Base-by-base conservation (phyloP, 345 rosid species). In the Pistacia vera region DNA sequence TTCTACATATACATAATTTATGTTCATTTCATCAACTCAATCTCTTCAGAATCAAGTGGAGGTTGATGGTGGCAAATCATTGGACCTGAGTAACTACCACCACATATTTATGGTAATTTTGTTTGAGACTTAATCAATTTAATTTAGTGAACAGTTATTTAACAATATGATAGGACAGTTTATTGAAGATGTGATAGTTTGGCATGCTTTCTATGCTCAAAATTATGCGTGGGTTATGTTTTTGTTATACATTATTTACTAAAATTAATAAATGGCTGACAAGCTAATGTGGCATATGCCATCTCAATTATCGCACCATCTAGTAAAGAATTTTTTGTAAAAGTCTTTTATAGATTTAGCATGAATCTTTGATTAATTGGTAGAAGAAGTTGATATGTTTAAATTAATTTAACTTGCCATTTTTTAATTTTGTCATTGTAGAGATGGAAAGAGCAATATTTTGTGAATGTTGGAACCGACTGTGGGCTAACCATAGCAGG, bases 381-480 rank as follows among this genome's bases (percentile, higher is more conserved):
- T 70, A 62, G 68, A 25, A 18, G 51, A 57, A 16, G 2, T 11
- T 11, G 20, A 14, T 14, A 16, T 22, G 7, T 41, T 11, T 18
- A 59, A 28, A 18, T 14, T 49, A 62, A 49, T 63, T 30, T 33
- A 72, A 71, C 71, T 71, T 73, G 8, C 13, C 16, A 22, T 64
- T 70, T 80, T 68, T 12, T 81, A 63, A 44, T 67, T 67, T 63
- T 38, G 64, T 49, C 75, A 59, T 38, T 83, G 71, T 84, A 96
- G 99, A 88, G 97, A 75, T 93, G 99, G 99, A 96, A 91, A 86
- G 97, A 93, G 83, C 97, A 90, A 72, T 90, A 91, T 86, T 95
- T 95, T 83, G 94, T 96, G 63, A 96, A 93, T 63, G 98, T 93
- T 64, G 98, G 98, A 67, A 89, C 97, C 51, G 98, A 96, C 86